A percentile compares a stretch with the other conserved stretches of the same genome.
Evolutionary conservation across 2,329 filamentous ascomycete genomes (phyloP).

Genomic region (Phoma sp.): DNA sequence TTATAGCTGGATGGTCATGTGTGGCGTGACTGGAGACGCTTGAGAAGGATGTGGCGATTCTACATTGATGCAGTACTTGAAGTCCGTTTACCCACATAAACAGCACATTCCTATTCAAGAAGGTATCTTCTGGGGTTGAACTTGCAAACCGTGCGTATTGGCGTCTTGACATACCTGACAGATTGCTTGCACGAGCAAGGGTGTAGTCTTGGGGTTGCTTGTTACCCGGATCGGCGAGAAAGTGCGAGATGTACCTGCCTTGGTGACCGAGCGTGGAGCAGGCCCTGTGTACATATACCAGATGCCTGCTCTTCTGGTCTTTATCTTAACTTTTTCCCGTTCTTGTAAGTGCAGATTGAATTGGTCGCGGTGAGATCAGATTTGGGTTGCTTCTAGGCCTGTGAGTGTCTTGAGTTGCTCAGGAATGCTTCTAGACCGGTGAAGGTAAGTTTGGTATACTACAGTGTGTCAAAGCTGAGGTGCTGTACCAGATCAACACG

Average conservation of each 20-base stretch:
- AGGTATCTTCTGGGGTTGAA: neutral
- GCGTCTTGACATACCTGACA: neutral
- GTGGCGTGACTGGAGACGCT: no score
- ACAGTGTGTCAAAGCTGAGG: neutral
- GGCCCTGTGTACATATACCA: neutral
- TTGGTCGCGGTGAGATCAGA: no score
- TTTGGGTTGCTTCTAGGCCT: no score
- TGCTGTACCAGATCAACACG: neutral
- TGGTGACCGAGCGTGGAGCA: neutral
- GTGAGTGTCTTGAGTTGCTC: neutral
- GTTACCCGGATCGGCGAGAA: neutral
- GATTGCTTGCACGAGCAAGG: neutral
- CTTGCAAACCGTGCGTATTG: neutral
- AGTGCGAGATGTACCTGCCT: neutral
- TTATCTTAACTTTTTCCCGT: no score
- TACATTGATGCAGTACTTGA: no score
- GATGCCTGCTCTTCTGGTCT: neutral
- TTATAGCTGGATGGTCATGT: no score
- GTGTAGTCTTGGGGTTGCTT: neutral
- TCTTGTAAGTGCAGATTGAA: no score
- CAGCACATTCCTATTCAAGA: no score
- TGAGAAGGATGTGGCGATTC: no score
- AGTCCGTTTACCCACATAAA: no score
- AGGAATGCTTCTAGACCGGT: neutral
- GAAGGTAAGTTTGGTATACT: neutral